phyloP scores from a whole-genome alignment of 1,284 basidiomycete genomes.

The Cryptococcus hybrid region DNA sequence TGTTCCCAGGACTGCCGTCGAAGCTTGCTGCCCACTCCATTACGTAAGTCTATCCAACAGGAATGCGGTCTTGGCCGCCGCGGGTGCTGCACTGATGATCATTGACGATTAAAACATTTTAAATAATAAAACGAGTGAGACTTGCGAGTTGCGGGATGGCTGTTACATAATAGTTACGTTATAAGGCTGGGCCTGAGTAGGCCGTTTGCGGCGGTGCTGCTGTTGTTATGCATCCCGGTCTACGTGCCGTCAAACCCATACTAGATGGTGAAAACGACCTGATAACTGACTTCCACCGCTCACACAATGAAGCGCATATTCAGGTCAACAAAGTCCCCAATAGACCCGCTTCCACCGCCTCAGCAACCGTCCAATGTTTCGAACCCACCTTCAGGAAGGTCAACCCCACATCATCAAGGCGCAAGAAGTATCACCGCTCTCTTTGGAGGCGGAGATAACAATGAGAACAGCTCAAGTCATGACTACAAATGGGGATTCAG shows the following conservation, averaged over 20 bases:
- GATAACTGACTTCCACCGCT: neutral
- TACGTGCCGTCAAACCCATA: neutral
- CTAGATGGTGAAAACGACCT: neutral
- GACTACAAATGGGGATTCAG: neutral
- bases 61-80: no score
- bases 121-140: no score
- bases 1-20: neutral
- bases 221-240: neutral
- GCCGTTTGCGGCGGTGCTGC: neutral
- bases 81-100: no score
- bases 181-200: no score
- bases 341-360: constrained; percentile 11
- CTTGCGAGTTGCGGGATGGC: no score
- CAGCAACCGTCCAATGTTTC: constrained; percentile 1
- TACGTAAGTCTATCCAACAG: neutral
- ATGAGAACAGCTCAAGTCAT: neutral
- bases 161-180: no score
- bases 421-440: neutral
- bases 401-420: neutral
- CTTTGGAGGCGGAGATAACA: neutral
- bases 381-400: constrained; percentile 8
- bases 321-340: constrained; percentile 15
- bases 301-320: constrained; percentile 18
- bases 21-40: neutral
- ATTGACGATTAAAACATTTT: no score